Evolutionary conservation across 768 basidiomycete species (phyloP).

Genomic region (Serendipita sp.): DNA sequence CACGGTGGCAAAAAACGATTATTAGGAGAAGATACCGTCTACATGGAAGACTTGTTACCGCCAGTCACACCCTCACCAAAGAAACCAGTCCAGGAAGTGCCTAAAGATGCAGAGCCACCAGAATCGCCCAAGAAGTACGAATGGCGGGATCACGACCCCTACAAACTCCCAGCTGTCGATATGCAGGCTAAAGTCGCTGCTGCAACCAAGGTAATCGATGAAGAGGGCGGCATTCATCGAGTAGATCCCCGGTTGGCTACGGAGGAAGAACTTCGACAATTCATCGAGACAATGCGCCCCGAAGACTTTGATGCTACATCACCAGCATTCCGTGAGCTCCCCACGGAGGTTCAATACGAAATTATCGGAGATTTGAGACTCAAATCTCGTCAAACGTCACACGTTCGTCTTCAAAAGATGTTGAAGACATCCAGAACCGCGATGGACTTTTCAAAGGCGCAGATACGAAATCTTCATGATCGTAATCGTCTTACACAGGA

Average conservation of each 20-base stretch:
- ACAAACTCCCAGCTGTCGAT: slow-evolving; percentile 74
- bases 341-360: slow-evolving; percentile 95
- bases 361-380: slow-evolving; percentile 90
- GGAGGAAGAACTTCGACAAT: slow-evolving; percentile 79
- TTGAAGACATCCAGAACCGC: slow-evolving; percentile 59
- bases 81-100: slow-evolving; percentile 46
- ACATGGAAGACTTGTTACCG: slow-evolving; percentile 64
- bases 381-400: slow-evolving; percentile 87
- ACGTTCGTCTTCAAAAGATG: slow-evolving; percentile 86
- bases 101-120: background rate
- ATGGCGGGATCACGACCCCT: slow-evolving; percentile 54
- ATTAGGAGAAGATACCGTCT: slow-evolving; percentile 61
- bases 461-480: slow-evolving; percentile 79
- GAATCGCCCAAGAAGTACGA: slow-evolving; percentile 8
- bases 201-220: slow-evolving; percentile 40
- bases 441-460: slow-evolving; percentile 90
- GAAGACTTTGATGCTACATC: slow-evolving; percentile 90
- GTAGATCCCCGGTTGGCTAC: slow-evolving; percentile 68
- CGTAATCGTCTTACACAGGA: slow-evolving; percentile 88
- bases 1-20: slow-evolving; percentile 17
- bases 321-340: slow-evolving; percentile 76
- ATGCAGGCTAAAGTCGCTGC: slow-evolving; percentile 45
- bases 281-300: slow-evolving; percentile 92
- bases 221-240: slow-evolving; percentile 31
- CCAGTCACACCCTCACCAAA: slow-evolving; percentile 29